Evolutionary conservation across 75 land plant species (phyloP), one percentile per base, ranked within the genome.

Genomic region (Chamaecyparis obtusa): DNA sequence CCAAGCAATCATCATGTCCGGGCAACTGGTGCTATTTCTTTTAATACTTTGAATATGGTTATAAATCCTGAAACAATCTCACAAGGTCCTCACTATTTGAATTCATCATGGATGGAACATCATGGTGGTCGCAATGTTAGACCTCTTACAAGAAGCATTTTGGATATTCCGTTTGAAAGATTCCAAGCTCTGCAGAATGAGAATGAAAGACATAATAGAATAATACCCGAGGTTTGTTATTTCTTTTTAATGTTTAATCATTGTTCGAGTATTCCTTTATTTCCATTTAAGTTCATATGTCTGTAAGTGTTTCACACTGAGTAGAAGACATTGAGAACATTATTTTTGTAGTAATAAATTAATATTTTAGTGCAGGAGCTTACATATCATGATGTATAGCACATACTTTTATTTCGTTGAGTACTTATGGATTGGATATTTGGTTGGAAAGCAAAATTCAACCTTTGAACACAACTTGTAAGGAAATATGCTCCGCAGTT

Each of bases 101-200:
- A 51, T 44, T 44, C 83, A 41, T 79, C 46, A 13, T 44, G n/a
- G 83, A 46, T 46, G 83, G 83, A 81, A 43, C 54, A 81, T 43
- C 33, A 13, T 33, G 76, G 83, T 11, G 33, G 44, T 81, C 51
- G 14, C 32, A 46, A 81, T 81, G 35, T 4, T 46, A 81, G 83
- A 81, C 32, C 83, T 81, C 51, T 43, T 43, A n/a, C 48, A n/a
- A 46, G 83, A 81, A 81, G 83, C 21, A 81, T 81, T 81, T 2
- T 81, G 24, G 83, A 81, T 81, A n/a, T 81, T 81, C n/a, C 83
- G 3, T n/a, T 46, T 0, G 83, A 81, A 81, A 81, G 54, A 81
- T 41, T 81, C 83, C 54, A 44, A 46, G 3, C 51, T n/a, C 16
- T n/a, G 48, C 54, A 81, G 83, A 81, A 81, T 27, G 83, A n/a